A percentile compares a stretch with the other conserved stretches of the same genome.
These are phyloP conservation scores for Gastrolobium bilobum DNA, from an alignment of 306 rosid genomes.

Conservation along the genomic window DNA sequence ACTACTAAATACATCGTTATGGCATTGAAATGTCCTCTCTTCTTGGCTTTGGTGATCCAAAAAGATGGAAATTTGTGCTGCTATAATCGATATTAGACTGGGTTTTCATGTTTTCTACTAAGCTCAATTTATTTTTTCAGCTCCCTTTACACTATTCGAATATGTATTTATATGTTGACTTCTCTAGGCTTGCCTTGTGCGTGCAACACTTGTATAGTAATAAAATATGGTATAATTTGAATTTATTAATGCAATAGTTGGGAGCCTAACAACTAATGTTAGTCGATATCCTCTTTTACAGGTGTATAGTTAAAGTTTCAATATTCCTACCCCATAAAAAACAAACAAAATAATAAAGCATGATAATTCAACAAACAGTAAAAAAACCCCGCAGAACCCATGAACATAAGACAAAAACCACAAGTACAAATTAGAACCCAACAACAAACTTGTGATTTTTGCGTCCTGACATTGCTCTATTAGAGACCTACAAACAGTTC, in stretches of 20 bases:
- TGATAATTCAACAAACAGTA: too few relatives aligned
- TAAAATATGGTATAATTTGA: not conserved
- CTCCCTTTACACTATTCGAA: not conserved
- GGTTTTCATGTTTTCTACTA: conserved; percentile 6
- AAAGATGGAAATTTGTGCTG: conserved; percentile 2
- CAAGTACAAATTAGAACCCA: too few relatives aligned
- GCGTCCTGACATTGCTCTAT: too few relatives aligned
- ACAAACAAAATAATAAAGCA: too few relatives aligned
- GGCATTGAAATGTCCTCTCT: conserved; percentile 5
- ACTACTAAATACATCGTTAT: conserved; percentile 26
- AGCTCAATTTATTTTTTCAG: not conserved
- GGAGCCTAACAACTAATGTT: conserved; percentile 7
- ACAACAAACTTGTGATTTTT: too few relatives aligned
- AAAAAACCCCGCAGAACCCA: too few relatives aligned
- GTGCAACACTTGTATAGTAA: not conserved
- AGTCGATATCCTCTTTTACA: not conserved
- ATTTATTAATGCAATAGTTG: not conserved
- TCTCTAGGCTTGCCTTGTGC: not conserved
- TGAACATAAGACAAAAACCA: too few relatives aligned
- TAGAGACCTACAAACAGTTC: too few relatives aligned
- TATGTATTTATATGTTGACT: not conserved
- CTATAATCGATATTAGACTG: not conserved
- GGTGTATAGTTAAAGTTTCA: too few relatives aligned
- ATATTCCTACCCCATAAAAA: too few relatives aligned
- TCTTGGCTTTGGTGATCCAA: conserved; percentile 10